Percentiles rank a stretch among this genome's conserved stretches.
Conservation (phyloP, 108 stramenopile genomes). For the Cyclotella choctawhatcheeana region DNA sequence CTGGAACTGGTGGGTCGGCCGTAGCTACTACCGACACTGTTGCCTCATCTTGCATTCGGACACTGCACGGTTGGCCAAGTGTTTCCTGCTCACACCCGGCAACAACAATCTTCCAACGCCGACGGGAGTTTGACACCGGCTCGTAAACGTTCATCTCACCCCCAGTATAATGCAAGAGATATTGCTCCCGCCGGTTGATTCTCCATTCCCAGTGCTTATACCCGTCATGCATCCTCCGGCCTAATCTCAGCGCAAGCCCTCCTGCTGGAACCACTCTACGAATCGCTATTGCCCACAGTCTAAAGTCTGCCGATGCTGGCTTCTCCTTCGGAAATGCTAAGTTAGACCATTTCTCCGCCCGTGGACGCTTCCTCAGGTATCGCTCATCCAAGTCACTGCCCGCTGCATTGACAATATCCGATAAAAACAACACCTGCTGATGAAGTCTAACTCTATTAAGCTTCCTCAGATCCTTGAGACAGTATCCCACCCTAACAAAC, state of each 20-base stretch:
- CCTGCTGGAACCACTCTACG: background rate
- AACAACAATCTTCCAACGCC: background rate
- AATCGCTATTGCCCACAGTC: conserved; percentile 7
- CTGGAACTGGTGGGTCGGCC: background rate
- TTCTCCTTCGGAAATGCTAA: conserved; percentile 10
- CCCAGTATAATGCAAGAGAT: background rate
- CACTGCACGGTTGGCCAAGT: background rate
- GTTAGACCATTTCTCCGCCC: conserved; percentile 21
- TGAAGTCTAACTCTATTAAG: conserved; percentile 21
- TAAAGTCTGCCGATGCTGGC: background rate
- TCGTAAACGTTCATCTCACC: conserved; percentile 8
- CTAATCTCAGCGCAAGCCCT: background rate
- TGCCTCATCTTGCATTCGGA: background rate
- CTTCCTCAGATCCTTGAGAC: background rate
- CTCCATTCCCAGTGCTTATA: conserved; percentile 29
- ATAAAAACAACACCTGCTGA: conserved; percentile 33
- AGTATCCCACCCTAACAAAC: conserved; percentile 5
- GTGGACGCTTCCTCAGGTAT: background rate
- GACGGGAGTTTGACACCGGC: background rate
- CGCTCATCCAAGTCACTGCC: conserved; percentile 16
- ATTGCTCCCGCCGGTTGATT: background rate
- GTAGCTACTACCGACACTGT: background rate
- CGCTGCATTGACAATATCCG: conserved; percentile 11
- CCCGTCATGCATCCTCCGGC: background rate
- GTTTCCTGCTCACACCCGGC: background rate